A percentile compares a stretch with the other conserved stretches of the same genome.
Evolutionary conservation across 352 stramenopile genomes (phyloP).

Genomic region (Elongisporangium anandrum): DNA sequence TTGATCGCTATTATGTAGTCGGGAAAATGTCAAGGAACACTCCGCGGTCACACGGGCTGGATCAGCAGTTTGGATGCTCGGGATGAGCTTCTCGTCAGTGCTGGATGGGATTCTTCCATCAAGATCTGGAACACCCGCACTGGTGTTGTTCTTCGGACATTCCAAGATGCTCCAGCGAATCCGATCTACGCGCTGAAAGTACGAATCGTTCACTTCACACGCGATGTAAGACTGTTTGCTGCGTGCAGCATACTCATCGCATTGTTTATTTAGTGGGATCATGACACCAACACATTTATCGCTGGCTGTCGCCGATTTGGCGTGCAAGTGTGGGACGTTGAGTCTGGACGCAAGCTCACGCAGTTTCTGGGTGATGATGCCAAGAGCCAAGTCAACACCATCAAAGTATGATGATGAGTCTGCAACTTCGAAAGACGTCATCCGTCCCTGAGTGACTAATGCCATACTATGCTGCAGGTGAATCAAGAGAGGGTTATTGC

Average conservation of each 20-base stretch:
- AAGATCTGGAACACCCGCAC: conserved; percentile 17
- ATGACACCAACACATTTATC: conserved; percentile 8
- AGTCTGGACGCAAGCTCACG: conserved; percentile 12
- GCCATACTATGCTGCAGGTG: conserved; percentile 4
- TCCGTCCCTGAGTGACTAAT: neutral
- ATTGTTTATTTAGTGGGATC: conserved; percentile 19
- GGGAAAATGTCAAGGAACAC: conserved; percentile 16
- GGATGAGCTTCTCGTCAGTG: conserved; percentile 7
- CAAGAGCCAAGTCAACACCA: conserved; percentile 22
- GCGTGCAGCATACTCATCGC: too few relatives aligned
- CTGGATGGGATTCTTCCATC: conserved; percentile 19
- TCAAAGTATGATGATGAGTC: conserved; percentile 11
- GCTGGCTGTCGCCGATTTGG: conserved; percentile 16
- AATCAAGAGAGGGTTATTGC: conserved; percentile 11
- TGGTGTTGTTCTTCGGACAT: conserved; percentile 12
- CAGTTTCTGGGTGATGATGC: conserved; percentile 15
- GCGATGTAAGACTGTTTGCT: too few relatives aligned
- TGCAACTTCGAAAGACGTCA: neutral
- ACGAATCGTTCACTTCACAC: neutral
- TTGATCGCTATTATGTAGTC: conserved; percentile 3
- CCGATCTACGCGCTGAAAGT: conserved; percentile 28
- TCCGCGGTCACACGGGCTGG: conserved; percentile 22
- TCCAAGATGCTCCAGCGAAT: conserved; percentile 13
- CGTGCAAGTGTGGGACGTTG: conserved; percentile 21
- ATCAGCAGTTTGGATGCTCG: conserved; percentile 13